Evolutionary conservation across 23 red algal genomes (phyloP).

Genomic region (Agarophyton chilense): DNA sequence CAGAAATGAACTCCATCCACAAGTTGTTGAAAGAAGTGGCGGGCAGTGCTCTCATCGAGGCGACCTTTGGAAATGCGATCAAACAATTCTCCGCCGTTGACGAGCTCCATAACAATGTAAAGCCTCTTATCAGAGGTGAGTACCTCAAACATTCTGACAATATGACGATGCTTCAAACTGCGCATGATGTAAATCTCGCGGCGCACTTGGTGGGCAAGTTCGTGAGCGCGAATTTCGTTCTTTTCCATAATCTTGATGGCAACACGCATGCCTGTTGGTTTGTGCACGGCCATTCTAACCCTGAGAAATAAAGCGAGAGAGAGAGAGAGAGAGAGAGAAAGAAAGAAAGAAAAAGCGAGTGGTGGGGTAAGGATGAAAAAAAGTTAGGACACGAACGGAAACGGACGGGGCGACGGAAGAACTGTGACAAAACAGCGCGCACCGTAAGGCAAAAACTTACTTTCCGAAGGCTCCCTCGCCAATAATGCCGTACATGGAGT

Average conservation of each 20-base stretch:
- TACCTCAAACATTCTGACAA: constrained; percentile 84
- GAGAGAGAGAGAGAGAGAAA: not conserved
- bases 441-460: constrained; percentile 16
- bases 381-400: constrained; percentile 4
- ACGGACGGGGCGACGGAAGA: not conserved
- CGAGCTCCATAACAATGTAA: constrained; percentile 93
- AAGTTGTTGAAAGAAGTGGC: constrained; percentile 85
- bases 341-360: not conserved
- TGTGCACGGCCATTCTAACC: constrained; percentile 73
- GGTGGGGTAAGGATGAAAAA: not conserved
- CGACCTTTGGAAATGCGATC: constrained; percentile 63
- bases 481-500: constrained; percentile 57
- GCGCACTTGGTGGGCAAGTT: constrained; percentile 73
- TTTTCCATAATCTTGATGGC: constrained; percentile 89
- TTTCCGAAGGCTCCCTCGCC: constrained; percentile 79
- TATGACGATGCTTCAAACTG: constrained; percentile 80
- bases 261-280: constrained; percentile 54
- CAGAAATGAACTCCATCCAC: constrained; percentile 88
- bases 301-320: not conserved
- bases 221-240: constrained; percentile 61
- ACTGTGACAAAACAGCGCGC: not conserved
- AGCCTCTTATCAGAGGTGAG: constrained; percentile 68
- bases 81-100: constrained; percentile 82
- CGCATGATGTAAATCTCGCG: constrained; percentile 90
- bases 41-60: constrained; percentile 55